Evolutionary conservation across 2,329 filamentous ascomycete species (phyloP).

Genomic region (Pseudohalonectria lignicola): DNA sequence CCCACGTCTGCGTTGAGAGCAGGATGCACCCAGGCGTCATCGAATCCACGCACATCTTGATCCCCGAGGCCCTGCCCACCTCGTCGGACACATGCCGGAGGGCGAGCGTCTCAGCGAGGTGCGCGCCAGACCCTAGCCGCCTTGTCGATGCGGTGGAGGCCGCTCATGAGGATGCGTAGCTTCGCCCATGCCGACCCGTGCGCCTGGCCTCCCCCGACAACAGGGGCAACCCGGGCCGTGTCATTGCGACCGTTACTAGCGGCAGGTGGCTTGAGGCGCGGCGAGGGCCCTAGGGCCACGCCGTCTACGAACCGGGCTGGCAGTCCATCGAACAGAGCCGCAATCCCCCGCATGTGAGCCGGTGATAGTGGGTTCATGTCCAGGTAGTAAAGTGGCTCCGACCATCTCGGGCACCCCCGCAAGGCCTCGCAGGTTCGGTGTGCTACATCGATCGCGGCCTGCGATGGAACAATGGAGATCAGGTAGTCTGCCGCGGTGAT

Average conservation of each 20-base stretch:
- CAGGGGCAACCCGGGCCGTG: no score
- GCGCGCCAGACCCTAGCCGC: background rate
- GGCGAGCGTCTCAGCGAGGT: background rate
- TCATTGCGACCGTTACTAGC: background rate
- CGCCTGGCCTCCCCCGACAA: no score
- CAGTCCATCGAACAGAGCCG: background rate
- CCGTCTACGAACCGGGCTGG: background rate
- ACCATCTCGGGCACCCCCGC: background rate
- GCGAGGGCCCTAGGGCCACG: background rate
- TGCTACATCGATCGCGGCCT: background rate
- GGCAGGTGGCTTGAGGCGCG: background rate
- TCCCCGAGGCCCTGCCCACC: background rate
- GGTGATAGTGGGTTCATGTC: background rate
- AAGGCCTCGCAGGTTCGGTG: background rate
- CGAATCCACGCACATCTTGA: background rate
- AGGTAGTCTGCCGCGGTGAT: background rate
- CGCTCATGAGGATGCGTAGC: no score
- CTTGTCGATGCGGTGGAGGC: no score
- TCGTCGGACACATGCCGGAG: background rate
- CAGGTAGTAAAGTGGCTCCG: background rate
- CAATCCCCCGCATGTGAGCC: background rate
- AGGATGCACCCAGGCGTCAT: background rate
- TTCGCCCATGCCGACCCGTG: no score
- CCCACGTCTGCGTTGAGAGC: no score
- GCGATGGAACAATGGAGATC: background rate